These are phyloP conservation scores for Vaccinium myrtillus DNA, from an alignment of 148 eudicot species.

Conservation along the genomic window DNA sequence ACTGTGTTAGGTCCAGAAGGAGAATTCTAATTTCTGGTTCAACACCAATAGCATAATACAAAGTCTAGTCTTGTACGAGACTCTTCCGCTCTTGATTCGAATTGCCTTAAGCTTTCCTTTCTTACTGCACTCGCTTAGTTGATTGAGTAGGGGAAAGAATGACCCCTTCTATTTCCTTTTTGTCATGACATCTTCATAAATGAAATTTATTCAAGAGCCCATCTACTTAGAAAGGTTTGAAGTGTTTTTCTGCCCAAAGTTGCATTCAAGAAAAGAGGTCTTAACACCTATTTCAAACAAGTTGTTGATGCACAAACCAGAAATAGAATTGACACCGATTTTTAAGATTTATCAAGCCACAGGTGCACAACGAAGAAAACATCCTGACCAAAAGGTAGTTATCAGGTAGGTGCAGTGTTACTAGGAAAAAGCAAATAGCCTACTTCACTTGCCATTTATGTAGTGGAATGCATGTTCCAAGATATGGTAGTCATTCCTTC, in stretches of 20 bases:
- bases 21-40: not conserved
- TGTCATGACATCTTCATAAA: no score
- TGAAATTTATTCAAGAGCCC: not conserved
- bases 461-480: not conserved
- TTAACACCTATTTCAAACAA: not conserved
- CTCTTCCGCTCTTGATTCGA: not conserved
- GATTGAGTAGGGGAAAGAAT: no score
- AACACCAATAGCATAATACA: not conserved
- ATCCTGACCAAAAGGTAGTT: not conserved
- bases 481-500: not conserved
- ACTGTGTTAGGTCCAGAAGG: not conserved
- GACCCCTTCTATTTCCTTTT: no score
- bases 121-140: no score
- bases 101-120: not conserved
- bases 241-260: conserved; percentile 7
- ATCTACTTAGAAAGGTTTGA: not conserved
- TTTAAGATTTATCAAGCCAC: not conserved
- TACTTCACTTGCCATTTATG: not conserved
- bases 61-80: not conserved
- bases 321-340: not conserved
- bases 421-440: not conserved
- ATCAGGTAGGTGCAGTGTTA: not conserved
- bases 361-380: not conserved
- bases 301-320: not conserved
- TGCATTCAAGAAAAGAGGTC: not conserved